Conservation (phyloP, 164 flowering plant genomes). For the Vitis cinerea region DNA sequence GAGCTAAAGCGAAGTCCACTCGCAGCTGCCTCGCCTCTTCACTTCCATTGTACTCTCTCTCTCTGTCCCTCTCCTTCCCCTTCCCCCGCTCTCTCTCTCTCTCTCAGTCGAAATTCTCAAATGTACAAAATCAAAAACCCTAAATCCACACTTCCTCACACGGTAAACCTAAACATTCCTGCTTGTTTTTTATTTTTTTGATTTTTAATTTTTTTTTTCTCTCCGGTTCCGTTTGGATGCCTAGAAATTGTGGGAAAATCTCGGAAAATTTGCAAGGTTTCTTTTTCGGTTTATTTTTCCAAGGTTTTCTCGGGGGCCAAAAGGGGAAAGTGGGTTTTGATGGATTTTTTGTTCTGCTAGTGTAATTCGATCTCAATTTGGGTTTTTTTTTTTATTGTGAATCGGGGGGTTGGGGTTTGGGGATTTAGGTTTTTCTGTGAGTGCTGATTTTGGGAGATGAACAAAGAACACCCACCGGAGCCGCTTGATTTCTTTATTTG, state of each 20-base stretch:
- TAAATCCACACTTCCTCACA: background rate
- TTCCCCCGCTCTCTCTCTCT: background rate
- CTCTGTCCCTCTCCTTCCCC: too few species aligned
- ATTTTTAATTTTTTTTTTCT: background rate
- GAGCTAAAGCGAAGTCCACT: too few species aligned
- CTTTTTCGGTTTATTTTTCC: background rate
- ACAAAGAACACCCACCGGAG: slow-evolving; percentile 71
- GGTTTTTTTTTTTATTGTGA: background rate
- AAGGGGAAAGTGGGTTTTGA: background rate
- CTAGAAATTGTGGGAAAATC: background rate
- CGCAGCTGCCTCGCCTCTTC: too few species aligned
- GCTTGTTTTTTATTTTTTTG: too few species aligned
- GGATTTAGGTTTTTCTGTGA: background rate
- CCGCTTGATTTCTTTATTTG: slow-evolving; percentile 95
- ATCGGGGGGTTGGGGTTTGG: background rate
- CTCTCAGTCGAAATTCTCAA: background rate
- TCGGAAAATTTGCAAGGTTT: background rate
- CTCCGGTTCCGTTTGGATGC: background rate
- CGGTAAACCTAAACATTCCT: background rate
- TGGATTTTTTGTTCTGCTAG: background rate
- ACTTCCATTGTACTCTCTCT: too few species aligned
- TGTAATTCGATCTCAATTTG: slow-evolving; percentile 4
- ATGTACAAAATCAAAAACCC: background rate
- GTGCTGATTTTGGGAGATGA: slow-evolving; percentile 41
- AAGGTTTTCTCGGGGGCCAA: background rate